Conservation (phyloP, 257 asterid species). For the Cinchona pubescens region DNA sequence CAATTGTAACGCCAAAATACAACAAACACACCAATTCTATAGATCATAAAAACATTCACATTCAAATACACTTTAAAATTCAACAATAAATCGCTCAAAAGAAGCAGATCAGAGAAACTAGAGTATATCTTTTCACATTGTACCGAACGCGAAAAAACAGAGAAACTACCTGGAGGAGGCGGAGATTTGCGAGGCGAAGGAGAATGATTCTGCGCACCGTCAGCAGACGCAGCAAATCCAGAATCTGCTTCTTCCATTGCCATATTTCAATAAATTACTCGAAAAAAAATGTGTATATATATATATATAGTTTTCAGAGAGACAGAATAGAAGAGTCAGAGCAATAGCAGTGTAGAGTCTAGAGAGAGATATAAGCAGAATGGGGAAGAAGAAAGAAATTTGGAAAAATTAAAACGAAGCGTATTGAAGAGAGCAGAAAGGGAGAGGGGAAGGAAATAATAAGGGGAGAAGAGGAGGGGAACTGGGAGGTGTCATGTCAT, state of each 20-base stretch:
- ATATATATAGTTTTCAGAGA: not conserved
- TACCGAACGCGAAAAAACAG: not conserved
- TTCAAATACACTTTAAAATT: not conserved
- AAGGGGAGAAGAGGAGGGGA: too few species aligned
- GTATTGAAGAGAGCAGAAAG: not conserved
- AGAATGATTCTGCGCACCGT: conserved; percentile 40
- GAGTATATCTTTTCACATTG: conserved; percentile 10
- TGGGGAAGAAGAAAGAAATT: not conserved
- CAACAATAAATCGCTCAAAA: not conserved
- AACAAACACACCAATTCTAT: not conserved
- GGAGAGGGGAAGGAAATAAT: too few species aligned
- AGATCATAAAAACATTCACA: not conserved
- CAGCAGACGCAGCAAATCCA: not conserved
- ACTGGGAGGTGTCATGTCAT: too few species aligned
- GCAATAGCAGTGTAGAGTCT: not conserved
- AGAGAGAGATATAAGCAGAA: not conserved
- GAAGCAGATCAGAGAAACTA: conserved; percentile 13
- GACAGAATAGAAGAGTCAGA: not conserved
- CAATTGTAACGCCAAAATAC: not conserved
- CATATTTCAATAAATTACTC: not conserved
- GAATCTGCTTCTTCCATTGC: conserved; percentile 23
- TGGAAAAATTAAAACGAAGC: not conserved
- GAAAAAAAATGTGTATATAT: not conserved
- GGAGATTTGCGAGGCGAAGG: conserved; percentile 66
- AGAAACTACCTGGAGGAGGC: conserved; percentile 27